phyloP scores from a whole-genome alignment of 352 stramenopile genomes.

The Pythium phragmitis region DNA sequence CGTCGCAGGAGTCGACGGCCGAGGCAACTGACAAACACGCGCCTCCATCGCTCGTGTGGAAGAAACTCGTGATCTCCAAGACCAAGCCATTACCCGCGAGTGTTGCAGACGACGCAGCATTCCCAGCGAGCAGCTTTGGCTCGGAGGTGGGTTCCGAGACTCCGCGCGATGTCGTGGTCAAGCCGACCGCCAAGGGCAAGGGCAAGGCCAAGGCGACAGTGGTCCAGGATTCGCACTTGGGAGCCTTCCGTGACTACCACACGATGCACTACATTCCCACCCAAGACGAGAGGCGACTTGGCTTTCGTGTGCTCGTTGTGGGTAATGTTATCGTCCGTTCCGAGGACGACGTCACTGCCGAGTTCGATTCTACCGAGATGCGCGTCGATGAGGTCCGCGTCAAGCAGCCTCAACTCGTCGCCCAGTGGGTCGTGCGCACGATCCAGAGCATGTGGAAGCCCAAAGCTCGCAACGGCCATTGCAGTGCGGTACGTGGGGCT shows the following conservation, averaged over 20 bases:
- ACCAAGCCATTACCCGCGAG: background rate
- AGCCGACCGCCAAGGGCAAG: background rate
- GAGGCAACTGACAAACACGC: background rate
- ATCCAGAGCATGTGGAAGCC: slow-evolving; percentile 65
- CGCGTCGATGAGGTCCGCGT: slow-evolving; percentile 65
- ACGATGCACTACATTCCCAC: slow-evolving; percentile 72
- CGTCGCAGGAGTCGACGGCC: background rate
- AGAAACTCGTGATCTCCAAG: slow-evolving; percentile 45
- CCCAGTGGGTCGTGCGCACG: slow-evolving; percentile 44
- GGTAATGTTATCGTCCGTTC: slow-evolving; percentile 57
- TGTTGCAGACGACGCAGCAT: background rate
- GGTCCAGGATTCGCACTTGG: slow-evolving; percentile 16
- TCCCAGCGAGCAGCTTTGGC: slow-evolving; percentile 22
- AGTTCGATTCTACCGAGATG: slow-evolving; percentile 52
- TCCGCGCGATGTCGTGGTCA: slow-evolving; percentile 1
- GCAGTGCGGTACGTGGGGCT: slow-evolving; percentile 44
- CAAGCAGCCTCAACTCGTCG: slow-evolving; percentile 44
- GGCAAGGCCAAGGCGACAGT: background rate
- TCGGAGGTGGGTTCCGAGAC: slow-evolving; percentile 20
- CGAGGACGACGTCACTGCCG: slow-evolving; percentile 26
- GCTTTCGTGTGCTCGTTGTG: slow-evolving; percentile 60
- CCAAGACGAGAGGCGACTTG: slow-evolving; percentile 35
- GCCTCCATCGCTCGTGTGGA: slow-evolving; percentile 42
- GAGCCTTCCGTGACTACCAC: slow-evolving; percentile 51
- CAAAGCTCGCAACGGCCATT: slow-evolving; percentile 51